Conservation (phyloP, 306 rosid species). For the Fragaria ananassa region DNA sequence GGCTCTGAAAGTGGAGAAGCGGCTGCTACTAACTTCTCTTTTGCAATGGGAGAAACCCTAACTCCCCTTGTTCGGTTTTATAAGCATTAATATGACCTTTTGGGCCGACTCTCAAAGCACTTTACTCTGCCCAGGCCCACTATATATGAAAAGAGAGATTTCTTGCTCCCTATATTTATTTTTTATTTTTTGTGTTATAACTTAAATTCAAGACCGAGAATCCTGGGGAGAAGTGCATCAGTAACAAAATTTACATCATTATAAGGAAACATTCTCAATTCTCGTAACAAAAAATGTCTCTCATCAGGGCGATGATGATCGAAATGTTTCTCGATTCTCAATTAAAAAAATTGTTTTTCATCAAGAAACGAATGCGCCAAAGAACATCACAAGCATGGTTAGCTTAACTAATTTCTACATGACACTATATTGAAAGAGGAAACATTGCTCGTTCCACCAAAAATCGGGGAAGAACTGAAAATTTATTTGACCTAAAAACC, state of each 20-base stretch:
- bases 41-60: slow-evolving; percentile 9
- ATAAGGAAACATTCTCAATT: no score
- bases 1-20: slow-evolving; percentile 9
- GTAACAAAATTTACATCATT: no score
- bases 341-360: no score
- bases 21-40: slow-evolving; percentile 2
- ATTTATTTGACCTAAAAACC: background rate
- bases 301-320: no score
- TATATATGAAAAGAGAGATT: background rate
- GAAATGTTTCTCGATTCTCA: no score
- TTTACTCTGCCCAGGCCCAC: background rate
- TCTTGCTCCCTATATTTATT: background rate
- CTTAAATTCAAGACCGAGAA: no score
- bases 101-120: background rate
- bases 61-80: background rate
- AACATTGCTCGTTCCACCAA: no score
- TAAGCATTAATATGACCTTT: background rate
- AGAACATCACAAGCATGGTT: background rate
- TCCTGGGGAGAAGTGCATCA: no score
- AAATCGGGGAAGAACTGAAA: no score
- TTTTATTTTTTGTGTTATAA: background rate
- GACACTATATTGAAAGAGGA: no score
- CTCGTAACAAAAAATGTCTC: no score
- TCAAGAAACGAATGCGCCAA: no score
- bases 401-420: background rate